These are phyloP conservation scores for Annulohypoxylon bovei DNA, from an alignment of 495 filamentous ascomycete species.

Conservation along the genomic window DNA sequence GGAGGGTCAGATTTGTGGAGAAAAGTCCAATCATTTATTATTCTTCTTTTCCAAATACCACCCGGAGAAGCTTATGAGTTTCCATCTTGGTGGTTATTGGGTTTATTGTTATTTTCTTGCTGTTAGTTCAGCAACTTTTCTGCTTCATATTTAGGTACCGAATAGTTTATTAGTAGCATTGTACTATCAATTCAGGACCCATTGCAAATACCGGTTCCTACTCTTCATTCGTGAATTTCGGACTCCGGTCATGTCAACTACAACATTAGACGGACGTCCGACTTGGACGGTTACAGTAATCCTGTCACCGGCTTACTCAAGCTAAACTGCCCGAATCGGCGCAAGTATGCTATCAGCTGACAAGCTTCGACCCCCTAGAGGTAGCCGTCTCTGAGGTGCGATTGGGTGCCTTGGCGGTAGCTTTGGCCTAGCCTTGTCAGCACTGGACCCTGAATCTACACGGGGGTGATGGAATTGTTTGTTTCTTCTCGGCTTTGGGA, in stretches of 20 bases:
- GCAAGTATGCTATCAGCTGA: slow-evolving; percentile 26
- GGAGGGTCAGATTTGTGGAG: not conserved
- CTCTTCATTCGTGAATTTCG: slow-evolving; percentile 30
- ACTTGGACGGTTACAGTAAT: slow-evolving; percentile 37
- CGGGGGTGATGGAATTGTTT: slow-evolving; percentile 8
- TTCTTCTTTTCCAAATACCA: slow-evolving; percentile 2
- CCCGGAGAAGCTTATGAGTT: slow-evolving; percentile 8
- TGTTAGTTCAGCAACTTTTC: not conserved
- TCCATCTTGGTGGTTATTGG: slow-evolving; percentile 16
- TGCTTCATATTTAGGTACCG: not conserved
- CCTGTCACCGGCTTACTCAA: slow-evolving; percentile 41
- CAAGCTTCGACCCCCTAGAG: slow-evolving; percentile 18
- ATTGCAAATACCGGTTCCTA: slow-evolving; percentile 13
- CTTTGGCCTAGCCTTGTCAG: slow-evolving; percentile 32
- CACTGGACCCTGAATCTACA: slow-evolving; percentile 20
- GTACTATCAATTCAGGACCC: not conserved
- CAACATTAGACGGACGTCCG: slow-evolving; percentile 39
- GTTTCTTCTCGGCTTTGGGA: slow-evolving; percentile 10
- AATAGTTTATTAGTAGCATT: slow-evolving; percentile 7
- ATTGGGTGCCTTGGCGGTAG: slow-evolving; percentile 31
- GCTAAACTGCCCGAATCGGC: slow-evolving; percentile 33
- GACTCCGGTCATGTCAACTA: slow-evolving; percentile 40
- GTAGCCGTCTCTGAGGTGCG: not conserved
- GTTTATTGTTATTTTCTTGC: not conserved
- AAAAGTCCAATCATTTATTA: not conserved